These are phyloP conservation scores for Picea glauca DNA, from an alignment of 75 land plant species.

Conservation along the genomic window DNA sequence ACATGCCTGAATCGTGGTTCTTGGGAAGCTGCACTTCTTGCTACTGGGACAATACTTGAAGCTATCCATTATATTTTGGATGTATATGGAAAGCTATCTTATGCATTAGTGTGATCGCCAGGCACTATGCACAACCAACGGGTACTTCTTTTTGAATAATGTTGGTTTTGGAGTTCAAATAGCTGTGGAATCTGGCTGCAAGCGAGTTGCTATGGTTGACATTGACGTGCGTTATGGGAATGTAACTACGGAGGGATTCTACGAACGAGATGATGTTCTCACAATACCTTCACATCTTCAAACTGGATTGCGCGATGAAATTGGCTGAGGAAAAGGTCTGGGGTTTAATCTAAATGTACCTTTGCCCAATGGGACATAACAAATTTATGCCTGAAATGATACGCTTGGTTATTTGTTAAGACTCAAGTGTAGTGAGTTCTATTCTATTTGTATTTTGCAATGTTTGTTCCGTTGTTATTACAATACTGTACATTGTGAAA, in stretches of 20 bases:
- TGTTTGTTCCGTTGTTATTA: neutral
- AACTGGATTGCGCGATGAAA: conserved; percentile 56
- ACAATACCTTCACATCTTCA: conserved; percentile 88
- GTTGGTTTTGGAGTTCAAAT: conserved; percentile 80
- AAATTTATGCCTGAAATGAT: conserved; percentile 68
- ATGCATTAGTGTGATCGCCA: conserved; percentile 86
- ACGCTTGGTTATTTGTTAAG: conserved; percentile 73
- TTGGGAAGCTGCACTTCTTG: conserved; percentile 79
- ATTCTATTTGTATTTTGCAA: neutral
- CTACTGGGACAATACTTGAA: conserved; percentile 78
- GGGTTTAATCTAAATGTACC: conserved; percentile 88
- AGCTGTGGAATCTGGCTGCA: conserved; percentile 52
- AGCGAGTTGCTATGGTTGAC: conserved; percentile 70
- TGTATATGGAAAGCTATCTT: conserved; percentile 65
- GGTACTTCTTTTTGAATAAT: conserved; percentile 91
- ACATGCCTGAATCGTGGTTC: conserved; percentile 81
- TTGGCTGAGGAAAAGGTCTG: conserved; percentile 65
- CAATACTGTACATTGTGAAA: neutral
- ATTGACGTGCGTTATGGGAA: conserved; percentile 94
- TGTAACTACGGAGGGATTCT: conserved; percentile 90
- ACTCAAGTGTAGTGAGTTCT: conserved; percentile 79
- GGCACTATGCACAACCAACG: conserved; percentile 97
- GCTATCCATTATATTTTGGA: conserved; percentile 74
- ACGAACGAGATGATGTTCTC: conserved; percentile 55
- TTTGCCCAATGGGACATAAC: conserved; percentile 69